Conservation (phyloP, 164 flowering plant genomes). For the Nymphaea thermarum region DNA sequence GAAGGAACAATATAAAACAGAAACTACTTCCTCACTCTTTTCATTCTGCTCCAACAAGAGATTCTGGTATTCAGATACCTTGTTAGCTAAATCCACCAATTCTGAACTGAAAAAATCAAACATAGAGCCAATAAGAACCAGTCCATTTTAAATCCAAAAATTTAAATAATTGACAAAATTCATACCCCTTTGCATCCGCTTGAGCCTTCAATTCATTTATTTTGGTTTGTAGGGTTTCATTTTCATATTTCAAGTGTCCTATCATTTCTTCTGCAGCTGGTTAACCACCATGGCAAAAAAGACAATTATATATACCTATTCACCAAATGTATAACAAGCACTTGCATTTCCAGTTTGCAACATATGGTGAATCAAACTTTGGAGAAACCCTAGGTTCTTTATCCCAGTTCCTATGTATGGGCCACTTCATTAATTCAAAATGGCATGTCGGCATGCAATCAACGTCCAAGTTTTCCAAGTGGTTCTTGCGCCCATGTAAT, state of each 20-base stretch:
- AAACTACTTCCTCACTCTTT: constrained; percentile 34
- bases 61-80: constrained; percentile 27
- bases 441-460: too few species aligned
- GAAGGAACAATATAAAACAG: neutral
- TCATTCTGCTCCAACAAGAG: constrained; percentile 39
- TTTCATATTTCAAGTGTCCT: constrained; percentile 46
- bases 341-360: too few species aligned
- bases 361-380: too few species aligned
- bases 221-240: constrained; percentile 24
- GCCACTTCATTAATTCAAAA: too few species aligned
- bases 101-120: neutral
- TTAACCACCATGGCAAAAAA: constrained; percentile 4
- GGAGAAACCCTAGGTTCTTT: too few species aligned
- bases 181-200: constrained; percentile 39
- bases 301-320: too few species aligned
- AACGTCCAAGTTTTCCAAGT: too few species aligned
- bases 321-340: neutral
- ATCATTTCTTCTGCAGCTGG: constrained; percentile 68
- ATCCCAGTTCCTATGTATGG: too few species aligned
- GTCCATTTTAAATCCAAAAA: neutral
- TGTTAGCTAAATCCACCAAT: neutral
- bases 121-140: neutral
- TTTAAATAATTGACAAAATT: neutral
- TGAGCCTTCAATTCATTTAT: constrained; percentile 33
- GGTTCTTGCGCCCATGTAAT: too few species aligned